Evolutionary conservation across 257 asterid genomes (phyloP).

Genomic region (Rubia yunnanensis): DNA sequence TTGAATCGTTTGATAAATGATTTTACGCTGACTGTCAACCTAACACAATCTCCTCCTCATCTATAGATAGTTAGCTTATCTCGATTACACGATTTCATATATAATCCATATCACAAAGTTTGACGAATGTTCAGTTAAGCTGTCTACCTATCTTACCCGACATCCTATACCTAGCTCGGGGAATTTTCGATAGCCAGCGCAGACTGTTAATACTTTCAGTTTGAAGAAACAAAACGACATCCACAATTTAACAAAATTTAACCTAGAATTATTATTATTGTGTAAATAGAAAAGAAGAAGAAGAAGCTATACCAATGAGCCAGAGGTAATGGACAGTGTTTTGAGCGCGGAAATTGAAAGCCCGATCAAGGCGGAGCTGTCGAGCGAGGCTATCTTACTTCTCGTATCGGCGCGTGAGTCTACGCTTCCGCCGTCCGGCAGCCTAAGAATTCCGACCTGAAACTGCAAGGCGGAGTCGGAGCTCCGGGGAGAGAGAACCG

Average conservation of each 20-base stretch:
- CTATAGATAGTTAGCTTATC: neutral
- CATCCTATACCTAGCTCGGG: neutral
- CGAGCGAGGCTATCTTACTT: slow-evolving; percentile 18
- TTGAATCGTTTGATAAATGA: neutral
- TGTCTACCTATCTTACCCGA: too few species aligned
- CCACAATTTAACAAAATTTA: neutral
- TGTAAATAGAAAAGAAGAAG: neutral
- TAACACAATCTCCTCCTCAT: neutral
- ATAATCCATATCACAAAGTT: too few species aligned
- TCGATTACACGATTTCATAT: neutral
- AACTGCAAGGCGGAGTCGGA: slow-evolving; percentile 28
- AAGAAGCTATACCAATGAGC: slow-evolving; percentile 52
- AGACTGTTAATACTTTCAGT: neutral
- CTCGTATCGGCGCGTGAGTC: slow-evolving; percentile 9
- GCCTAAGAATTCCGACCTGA: slow-evolving; percentile 57
- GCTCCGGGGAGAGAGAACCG: slow-evolving; percentile 9
- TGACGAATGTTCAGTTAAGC: too few species aligned
- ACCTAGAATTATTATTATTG: neutral
- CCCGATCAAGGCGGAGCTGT: slow-evolving; percentile 62
- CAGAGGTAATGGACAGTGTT: slow-evolving; percentile 74
- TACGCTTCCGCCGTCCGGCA: slow-evolving; percentile 18
- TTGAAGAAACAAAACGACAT: too few species aligned
- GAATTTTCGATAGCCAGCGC: too few species aligned
- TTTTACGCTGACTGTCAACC: neutral
- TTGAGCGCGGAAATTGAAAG: slow-evolving; percentile 58